These are phyloP conservation scores for Amauroascus niger DNA, from an alignment of 2,329 filamentous ascomycete genomes.

Conservation along the genomic window DNA sequence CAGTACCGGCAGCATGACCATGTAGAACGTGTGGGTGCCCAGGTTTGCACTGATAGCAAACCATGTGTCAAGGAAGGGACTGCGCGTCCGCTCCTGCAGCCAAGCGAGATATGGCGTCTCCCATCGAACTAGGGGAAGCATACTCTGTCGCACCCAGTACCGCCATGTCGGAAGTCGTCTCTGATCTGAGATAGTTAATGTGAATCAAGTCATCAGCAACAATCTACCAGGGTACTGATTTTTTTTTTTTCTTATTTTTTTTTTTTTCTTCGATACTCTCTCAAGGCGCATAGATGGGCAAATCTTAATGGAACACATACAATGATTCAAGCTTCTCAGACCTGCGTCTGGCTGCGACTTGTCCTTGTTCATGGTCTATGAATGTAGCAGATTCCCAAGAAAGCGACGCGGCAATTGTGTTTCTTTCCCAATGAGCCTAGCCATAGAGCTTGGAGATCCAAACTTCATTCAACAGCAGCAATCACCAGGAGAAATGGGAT, in stretches of 20 bases:
- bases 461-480: not conserved
- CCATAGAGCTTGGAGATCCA: conserved; percentile 9
- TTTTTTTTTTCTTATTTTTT: no score
- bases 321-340: conserved; percentile 68
- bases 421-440: not conserved
- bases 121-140: conserved; percentile 81
- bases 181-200: conserved; percentile 59
- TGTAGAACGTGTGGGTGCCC: conserved; percentile 97
- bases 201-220: conserved; percentile 15
- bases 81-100: conserved; percentile 69
- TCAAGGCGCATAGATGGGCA: no score
- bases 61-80: conserved; percentile 82
- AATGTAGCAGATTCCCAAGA: not conserved
- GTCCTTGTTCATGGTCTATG: conserved; percentile 30
- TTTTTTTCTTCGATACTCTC: no score
- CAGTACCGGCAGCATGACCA: conserved; percentile 84
- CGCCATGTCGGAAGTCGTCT: conserved; percentile 78
- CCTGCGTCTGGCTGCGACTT: conserved; percentile 51
- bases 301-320: conserved; percentile 33
- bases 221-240: not conserved
- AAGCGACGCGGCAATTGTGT: not conserved
- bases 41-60: conserved; percentile 95
- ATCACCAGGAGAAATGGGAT: not conserved
- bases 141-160: conserved; percentile 67
- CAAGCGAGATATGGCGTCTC: conserved; percentile 90